Percentiles rank a stretch among this genome's conserved stretches.
Evolutionary conservation across 1,139 yeast species (phyloP).

Genomic region (Blastobotrys indianensis): DNA sequence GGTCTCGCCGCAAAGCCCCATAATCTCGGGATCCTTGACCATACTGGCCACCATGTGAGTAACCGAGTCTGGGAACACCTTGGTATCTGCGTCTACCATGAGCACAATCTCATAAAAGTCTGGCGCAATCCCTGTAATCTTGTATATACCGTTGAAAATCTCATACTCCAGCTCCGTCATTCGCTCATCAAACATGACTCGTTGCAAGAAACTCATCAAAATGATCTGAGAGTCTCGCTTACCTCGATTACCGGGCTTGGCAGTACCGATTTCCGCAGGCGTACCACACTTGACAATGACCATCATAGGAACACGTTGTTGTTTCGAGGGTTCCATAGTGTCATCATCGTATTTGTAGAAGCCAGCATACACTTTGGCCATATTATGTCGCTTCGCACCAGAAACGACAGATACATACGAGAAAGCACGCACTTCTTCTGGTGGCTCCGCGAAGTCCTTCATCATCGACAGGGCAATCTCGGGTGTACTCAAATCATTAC

Average conservation of each 20-base stretch:
- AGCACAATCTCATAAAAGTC: constrained; percentile 30
- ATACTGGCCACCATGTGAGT: constrained; percentile 30
- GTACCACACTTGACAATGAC: constrained; percentile 32
- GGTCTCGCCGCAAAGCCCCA: constrained; percentile 37
- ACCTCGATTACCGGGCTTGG: constrained; percentile 35
- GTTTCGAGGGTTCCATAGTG: constrained; percentile 47
- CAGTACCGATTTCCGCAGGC: constrained; percentile 34
- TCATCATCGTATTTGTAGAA: constrained; percentile 25
- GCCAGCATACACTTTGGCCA: constrained; percentile 32
- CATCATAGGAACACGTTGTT: constrained; percentile 50
- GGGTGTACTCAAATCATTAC: constrained; percentile 35
- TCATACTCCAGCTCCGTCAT: constrained; percentile 35
- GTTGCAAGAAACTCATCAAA: constrained; percentile 33
- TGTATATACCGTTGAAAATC: constrained; percentile 29
- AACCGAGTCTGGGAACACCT: constrained; percentile 30
- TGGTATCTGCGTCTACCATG: constrained; percentile 38
- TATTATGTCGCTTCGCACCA: constrained; percentile 29
- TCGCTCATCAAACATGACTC: constrained; percentile 35
- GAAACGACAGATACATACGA: constrained; percentile 32
- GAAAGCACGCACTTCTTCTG: constrained; percentile 23
- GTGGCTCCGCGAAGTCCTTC: constrained; percentile 45
- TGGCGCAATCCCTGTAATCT: constrained; percentile 30
- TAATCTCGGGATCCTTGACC: constrained; percentile 30
- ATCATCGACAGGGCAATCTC: constrained; percentile 43
- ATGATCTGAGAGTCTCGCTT: constrained; percentile 36